Evolutionary conservation across 83 land plant genomes (phyloP).

Genomic region (Diphasiastrum complanatum): DNA sequence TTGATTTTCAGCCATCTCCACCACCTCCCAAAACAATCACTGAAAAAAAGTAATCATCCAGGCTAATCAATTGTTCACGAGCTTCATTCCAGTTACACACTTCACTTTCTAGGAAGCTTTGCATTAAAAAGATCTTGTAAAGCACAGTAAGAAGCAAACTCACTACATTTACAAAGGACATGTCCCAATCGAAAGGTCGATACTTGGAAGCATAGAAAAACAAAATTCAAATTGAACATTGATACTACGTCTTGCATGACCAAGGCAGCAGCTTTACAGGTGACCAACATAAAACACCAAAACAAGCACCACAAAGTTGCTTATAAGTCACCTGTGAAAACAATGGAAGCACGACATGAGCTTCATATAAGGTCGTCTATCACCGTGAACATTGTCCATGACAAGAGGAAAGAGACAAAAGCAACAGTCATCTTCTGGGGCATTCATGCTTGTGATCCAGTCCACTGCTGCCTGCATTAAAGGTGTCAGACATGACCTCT

Average conservation of each 20-base stretch:
- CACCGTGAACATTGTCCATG: slow-evolving; percentile 20
- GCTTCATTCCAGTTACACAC: too few species aligned
- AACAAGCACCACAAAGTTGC: too few species aligned
- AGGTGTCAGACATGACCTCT: background rate
- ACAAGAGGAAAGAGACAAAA: slow-evolving; percentile 63
- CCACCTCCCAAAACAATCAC: slow-evolving; percentile 81
- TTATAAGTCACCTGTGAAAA: slow-evolving; percentile 63
- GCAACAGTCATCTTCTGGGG: slow-evolving; percentile 83
- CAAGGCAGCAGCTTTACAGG: too few species aligned
- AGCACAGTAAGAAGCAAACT: background rate
- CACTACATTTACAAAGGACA: background rate
- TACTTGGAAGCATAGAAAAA: too few species aligned
- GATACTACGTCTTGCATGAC: too few species aligned
- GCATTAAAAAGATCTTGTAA: background rate
- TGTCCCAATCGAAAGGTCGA: background rate
- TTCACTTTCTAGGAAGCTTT: background rate
- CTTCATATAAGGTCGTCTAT: slow-evolving; percentile 62
- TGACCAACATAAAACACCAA: too few species aligned
- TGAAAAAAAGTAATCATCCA: slow-evolving; percentile 2
- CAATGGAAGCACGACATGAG: slow-evolving; percentile 92
- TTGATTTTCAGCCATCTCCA: slow-evolving; percentile 52
- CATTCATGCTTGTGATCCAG: slow-evolving; percentile 55
- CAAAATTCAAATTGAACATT: too few species aligned
- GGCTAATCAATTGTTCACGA: background rate
- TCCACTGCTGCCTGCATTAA: slow-evolving; percentile 63